Base-by-base conservation (phyloP, 2,329 filamentous ascomycete species). In the Stachybotrys chartarum region DNA sequence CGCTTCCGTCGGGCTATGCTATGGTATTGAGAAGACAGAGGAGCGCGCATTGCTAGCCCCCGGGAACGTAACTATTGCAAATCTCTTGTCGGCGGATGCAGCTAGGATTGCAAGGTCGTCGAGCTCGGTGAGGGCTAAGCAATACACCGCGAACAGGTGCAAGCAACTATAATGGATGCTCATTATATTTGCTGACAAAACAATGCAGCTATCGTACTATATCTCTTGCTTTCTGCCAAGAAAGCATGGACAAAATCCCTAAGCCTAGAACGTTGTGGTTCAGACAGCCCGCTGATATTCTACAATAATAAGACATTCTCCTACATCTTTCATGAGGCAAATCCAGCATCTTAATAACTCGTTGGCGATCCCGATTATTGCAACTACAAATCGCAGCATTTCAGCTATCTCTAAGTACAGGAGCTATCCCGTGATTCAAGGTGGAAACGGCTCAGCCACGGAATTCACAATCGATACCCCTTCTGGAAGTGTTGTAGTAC, bases 61-160 rank as follows among this genome's bases (percentile, higher is more conserved):
- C 0, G 75, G 74, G 1, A 63, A 65, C 8, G 68, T 76, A 1
- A 63, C 68, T 0, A 62, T 76, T 5, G 63, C 75, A 1, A 64
- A 72, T 52, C 62, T 78, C 65, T 63, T 62, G 7, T 63, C 55
- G 42, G 68, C 73, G 55, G 68, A 68, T 58, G 70, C 64, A 45
- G 61, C 51, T 31, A 69, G 60, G 14, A 51, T 72, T 16, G 59
- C 60, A 5, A 59, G 54, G 6, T 53, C 52, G 7, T 61, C 63
- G 18, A 56, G 59, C 17, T 47, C 45, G 2, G 53, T 58, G 14
- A 65, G 59, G n/a, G 71, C 73, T 30, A 64, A 75, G 24, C 64
- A 74, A 51, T 77, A 73, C 50, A 74, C 71, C 1, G 75, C 76
- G 12, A 75, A 77, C 42, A 70, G 67, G 71, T 70, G 53, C 12